A percentile compares a stretch with the other conserved stretches of the same genome.
Conservation (phyloP, 1,284 basidiomycete genomes). For the Cryptococcus jaspeensis region DNA sequence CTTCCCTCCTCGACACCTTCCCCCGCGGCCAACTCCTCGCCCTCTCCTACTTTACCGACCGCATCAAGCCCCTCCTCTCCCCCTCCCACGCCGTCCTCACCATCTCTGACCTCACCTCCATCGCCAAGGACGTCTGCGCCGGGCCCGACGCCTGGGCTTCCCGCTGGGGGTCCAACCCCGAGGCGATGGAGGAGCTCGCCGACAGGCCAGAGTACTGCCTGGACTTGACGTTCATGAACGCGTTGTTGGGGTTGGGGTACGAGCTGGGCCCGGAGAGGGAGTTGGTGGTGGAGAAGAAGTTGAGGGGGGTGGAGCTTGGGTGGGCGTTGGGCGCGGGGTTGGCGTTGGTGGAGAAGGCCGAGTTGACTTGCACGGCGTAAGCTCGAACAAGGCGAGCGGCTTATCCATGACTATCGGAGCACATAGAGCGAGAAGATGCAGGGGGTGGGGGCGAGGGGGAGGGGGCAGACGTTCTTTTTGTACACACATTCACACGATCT, state of each 20-base stretch:
- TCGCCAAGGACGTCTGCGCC: constrained; percentile 70
- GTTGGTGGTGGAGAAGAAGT: constrained; percentile 80
- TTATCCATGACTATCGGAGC: no score
- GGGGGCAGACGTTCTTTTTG: no score
- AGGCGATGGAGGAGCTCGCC: constrained; percentile 70
- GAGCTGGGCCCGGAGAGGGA: constrained; percentile 69
- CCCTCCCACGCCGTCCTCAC: constrained; percentile 52
- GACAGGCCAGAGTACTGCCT: constrained; percentile 91
- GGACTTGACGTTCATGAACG: constrained; percentile 94
- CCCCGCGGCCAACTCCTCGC: constrained; percentile 72
- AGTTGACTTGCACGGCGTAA: constrained; percentile 47
- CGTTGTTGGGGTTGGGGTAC: constrained; percentile 75
- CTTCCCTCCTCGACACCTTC: constrained; percentile 88
- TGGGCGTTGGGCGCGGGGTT: constrained; percentile 89
- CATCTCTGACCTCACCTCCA: constrained; percentile 62
- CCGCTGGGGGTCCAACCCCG: constrained; percentile 51
- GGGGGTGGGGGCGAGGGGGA: no score
- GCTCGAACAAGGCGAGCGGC: no score
- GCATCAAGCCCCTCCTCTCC: constrained; percentile 74
- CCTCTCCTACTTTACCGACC: constrained; percentile 97
- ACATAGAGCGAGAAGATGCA: no score
- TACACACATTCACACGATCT: no score
- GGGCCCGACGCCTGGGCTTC: constrained; percentile 64
- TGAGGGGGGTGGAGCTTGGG: constrained; percentile 87
- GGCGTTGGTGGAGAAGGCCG: constrained; percentile 57